Percentiles rank a stretch among this genome's conserved stretches.
Conservation (phyloP, 2,329 filamentous ascomycete species). For the Botryotinia convoluta region DNA sequence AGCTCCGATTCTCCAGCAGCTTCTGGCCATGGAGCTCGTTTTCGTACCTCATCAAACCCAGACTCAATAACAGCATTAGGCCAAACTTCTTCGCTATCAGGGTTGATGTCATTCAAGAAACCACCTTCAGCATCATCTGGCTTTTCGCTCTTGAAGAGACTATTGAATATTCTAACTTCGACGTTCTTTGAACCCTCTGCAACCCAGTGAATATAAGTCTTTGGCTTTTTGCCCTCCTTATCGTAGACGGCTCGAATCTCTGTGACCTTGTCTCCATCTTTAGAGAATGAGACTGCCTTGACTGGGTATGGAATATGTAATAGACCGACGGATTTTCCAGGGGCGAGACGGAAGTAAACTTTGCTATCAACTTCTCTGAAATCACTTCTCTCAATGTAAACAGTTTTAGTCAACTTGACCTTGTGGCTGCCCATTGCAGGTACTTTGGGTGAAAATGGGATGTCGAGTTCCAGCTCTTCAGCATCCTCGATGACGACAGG, state of each 20-base stretch:
- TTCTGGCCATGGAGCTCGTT: conserved; percentile 77
- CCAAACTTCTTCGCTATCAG: conserved; percentile 78
- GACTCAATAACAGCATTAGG: conserved; percentile 75
- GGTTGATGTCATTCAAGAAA: conserved; percentile 81
- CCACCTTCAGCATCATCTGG: conserved; percentile 75
- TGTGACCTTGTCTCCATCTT: conserved; percentile 59
- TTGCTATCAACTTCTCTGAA: conserved; percentile 71
- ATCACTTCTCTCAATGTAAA: conserved; percentile 82
- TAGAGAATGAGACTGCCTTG: conserved; percentile 67
- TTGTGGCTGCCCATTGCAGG: conserved; percentile 61
- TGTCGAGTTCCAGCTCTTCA: conserved; percentile 64
- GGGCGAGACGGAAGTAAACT: conserved; percentile 76
- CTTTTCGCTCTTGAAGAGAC: conserved; percentile 83
- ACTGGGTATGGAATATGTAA: conserved; percentile 69
- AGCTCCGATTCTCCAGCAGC: conserved; percentile 63
- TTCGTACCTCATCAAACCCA: conserved; percentile 75
- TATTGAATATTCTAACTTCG: conserved; percentile 75
- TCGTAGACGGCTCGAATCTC: conserved; percentile 67
- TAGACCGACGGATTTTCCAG: conserved; percentile 71
- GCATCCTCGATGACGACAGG: conserved; percentile 79
- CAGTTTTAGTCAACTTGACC: conserved; percentile 66
- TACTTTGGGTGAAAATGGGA: conserved; percentile 83
- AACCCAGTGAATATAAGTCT: conserved; percentile 91
- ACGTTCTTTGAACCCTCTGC: conserved; percentile 65
- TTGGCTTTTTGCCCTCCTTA: conserved; percentile 69